Evolutionary conservation across 2,329 filamentous ascomycete genomes (phyloP).

Genomic region (Aspergillus thermomutatus): DNA sequence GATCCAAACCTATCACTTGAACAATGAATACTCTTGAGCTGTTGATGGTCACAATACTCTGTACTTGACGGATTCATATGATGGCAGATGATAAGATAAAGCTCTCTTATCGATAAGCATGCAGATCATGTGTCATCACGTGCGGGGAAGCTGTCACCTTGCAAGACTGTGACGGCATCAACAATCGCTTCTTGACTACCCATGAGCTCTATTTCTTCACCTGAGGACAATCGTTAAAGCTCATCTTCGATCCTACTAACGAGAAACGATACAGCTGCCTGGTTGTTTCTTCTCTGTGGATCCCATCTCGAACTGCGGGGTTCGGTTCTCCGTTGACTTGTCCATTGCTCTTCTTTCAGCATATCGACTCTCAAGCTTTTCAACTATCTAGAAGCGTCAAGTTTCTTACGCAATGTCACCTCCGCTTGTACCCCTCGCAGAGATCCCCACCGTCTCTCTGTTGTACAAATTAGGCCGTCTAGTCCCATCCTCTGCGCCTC

Average conservation of each 20-base stretch:
- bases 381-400: too few species aligned
- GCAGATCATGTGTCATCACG: conserved; percentile 15
- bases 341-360: background rate
- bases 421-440: conserved; percentile 22
- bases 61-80: background rate
- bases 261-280: background rate
- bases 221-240: background rate
- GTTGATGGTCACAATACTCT: background rate
- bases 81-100: conserved; percentile 7
- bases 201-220: background rate
- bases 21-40: background rate
- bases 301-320: background rate
- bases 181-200: background rate
- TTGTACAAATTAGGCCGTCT: conserved; percentile 64
- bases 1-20: background rate
- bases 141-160: conserved; percentile 12
- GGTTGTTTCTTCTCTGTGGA: background rate
- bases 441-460: conserved; percentile 46
- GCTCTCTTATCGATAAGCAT: conserved; percentile 10
- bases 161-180: background rate
- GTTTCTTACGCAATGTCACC: conserved; percentile 10
- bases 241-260: background rate
- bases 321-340: background rate
- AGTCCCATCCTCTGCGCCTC: conserved; percentile 20
- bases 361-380: background rate